Base-by-base conservation (phyloP, 106 monocot genomes). In the Hemerocallis citrina region DNA sequence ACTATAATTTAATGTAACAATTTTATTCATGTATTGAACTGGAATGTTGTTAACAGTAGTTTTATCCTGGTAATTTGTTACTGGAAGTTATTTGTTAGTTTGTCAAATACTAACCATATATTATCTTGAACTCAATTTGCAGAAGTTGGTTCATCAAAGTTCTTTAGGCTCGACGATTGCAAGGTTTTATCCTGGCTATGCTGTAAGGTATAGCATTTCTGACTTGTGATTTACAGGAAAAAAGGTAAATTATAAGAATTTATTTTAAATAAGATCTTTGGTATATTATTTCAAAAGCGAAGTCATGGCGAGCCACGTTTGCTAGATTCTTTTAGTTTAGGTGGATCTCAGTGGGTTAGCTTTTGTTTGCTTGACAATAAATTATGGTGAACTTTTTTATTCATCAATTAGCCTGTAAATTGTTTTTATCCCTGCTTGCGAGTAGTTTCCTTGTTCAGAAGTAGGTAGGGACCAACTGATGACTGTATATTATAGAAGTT, bases 111-210 rank as follows among this genome's bases (percentile, higher is more conserved):
- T 54, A 32, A 54, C 31, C 6, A 32, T 15, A 37, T 38, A 23
- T 59, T 36, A 22, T 35, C 21, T 14, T 22, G 1, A 5, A 23
- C 38, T 59, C 16, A 39, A 16, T 61, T 58, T 75, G 71, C 86
- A 95, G 95, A 95, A 81, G 63, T 90, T 76, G 86, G 89, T 33
- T 67, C 86, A 19, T 72, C 81, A 31, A 76, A 69, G 63, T 86
- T 86, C 60, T 86, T 76, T 55, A 90, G 95, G 68, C 81, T 95
- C 46, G 81, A 95, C 67, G 81, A 95, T 57, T 78, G 76, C 17
- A 90, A 83, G 60, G 95, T 95, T 68, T 56, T 95, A 57, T 57
- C 75, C 62, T 95, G 95, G 95, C 38, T 95, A 65, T 81, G 79
- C 75, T 69, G 66, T 71, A 95, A 95, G 95, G 95, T 95, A 2